Conservation (phyloP, 2,329 filamentous ascomycete genomes). For the Aureobasidium subglaciale region DNA sequence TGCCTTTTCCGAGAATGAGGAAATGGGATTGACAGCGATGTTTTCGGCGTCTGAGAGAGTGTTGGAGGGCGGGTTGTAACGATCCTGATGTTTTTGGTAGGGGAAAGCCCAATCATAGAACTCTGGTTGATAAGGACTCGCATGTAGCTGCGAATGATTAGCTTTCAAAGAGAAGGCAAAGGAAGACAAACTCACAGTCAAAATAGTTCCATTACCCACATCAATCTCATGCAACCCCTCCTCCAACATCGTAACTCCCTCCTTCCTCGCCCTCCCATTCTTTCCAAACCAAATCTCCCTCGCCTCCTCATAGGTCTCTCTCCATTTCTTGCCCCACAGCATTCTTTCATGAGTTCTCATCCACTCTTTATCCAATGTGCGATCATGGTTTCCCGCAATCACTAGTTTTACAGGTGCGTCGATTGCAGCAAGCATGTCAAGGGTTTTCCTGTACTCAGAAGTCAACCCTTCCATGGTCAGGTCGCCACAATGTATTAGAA, state of each 20-base stretch:
- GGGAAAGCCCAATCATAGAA: slow-evolving; percentile 52
- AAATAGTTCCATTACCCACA: slow-evolving; percentile 41
- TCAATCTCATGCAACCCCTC: slow-evolving; percentile 45
- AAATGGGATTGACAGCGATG: slow-evolving; percentile 31
- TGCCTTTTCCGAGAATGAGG: neutral
- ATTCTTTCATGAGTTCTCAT: slow-evolving; percentile 5
- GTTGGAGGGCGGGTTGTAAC: slow-evolving; percentile 40
- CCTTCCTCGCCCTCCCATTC: slow-evolving; percentile 18
- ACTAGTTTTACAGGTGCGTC: slow-evolving; percentile 53
- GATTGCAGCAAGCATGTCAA: slow-evolving; percentile 42
- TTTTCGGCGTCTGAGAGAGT: slow-evolving; percentile 26
- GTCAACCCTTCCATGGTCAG: slow-evolving; percentile 46
- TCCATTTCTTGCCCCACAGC: slow-evolving; percentile 19
- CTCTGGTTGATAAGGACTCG: slow-evolving; percentile 49
- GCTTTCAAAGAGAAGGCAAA: neutral
- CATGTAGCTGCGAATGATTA: slow-evolving; percentile 35
- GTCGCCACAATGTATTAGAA: slow-evolving; percentile 54
- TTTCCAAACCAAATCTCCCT: slow-evolving; percentile 42
- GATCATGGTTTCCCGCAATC: slow-evolving; percentile 58
- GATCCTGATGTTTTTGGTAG: slow-evolving; percentile 44
- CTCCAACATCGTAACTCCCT: slow-evolving; percentile 33
- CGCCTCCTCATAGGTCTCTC: slow-evolving; percentile 21
- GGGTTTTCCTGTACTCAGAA: slow-evolving; percentile 40
- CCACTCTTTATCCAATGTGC: slow-evolving; percentile 47
- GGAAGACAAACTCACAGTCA: slow-evolving; percentile 29